A percentile compares a stretch with the other conserved stretches of the same genome.
phyloP scores from a whole-genome alignment of 2,329 filamentous ascomycete species.

The Alternaria postmessia region DNA sequence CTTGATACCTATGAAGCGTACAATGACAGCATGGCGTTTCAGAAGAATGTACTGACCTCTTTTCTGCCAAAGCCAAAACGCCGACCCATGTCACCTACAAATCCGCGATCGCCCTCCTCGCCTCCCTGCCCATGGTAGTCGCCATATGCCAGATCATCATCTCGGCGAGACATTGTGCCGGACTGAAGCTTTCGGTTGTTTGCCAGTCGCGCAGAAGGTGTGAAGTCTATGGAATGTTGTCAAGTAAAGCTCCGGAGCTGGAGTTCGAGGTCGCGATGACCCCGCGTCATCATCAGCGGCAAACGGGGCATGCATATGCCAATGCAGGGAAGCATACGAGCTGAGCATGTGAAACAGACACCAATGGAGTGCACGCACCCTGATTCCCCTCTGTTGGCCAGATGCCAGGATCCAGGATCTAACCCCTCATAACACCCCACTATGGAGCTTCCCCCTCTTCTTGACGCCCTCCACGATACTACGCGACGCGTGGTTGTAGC shows the following conservation, averaged over 20 bases:
- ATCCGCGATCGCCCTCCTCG: slow-evolving; percentile 57
- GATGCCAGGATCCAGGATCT: background rate
- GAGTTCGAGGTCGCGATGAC: slow-evolving; percentile 12
- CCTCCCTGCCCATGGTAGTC: slow-evolving; percentile 55
- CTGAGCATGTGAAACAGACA: slow-evolving; percentile 8
- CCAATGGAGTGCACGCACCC: slow-evolving; percentile 4
- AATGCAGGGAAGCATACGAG: slow-evolving; percentile 10
- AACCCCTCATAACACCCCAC: slow-evolving; percentile 2
- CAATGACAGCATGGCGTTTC: slow-evolving; percentile 31
- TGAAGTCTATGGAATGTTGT: slow-evolving; percentile 1
- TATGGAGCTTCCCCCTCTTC: slow-evolving; percentile 2
- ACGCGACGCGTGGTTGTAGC: background rate
- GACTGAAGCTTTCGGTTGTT: slow-evolving; percentile 22
- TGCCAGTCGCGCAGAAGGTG: background rate
- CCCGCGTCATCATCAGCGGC: slow-evolving; percentile 33
- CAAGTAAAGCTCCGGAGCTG: slow-evolving; percentile 14
- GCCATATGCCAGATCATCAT: slow-evolving; percentile 65
- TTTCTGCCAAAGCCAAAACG: slow-evolving; percentile 51
- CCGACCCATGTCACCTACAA: slow-evolving; percentile 62
- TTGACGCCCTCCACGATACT: background rate
- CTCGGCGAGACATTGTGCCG: slow-evolving; percentile 47
- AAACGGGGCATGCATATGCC: slow-evolving; percentile 10
- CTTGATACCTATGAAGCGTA: slow-evolving; percentile 19
- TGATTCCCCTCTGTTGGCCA: slow-evolving; percentile 2
- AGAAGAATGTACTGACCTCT: slow-evolving; percentile 35